Base-by-base conservation (phyloP, 2,329 filamentous ascomycete genomes). In the Fusarium zealandicum region DNA sequence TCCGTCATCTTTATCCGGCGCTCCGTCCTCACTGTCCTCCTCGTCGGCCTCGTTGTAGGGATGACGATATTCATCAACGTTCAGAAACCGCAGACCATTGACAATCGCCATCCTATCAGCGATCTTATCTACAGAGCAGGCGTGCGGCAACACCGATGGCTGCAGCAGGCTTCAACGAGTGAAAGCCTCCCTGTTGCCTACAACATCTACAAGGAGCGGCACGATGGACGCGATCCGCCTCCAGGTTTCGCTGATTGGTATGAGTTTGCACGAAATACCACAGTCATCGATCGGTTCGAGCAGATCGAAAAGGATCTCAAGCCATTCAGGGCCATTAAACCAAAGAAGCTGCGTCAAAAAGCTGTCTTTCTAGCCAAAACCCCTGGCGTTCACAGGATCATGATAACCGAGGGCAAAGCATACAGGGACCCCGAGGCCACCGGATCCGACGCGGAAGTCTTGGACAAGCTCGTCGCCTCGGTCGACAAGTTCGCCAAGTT, bases 191-290 rank as follows among this genome's bases (percentile, higher is more conserved):
- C 71, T 1, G 70, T 79, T 8, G 82, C 82, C 0, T 75, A 79
- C 4, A 66, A 70, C 5, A 75, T 81, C 48, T 85, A 85, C 63
- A 74, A 75, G 40, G 76, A 82, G 40, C 76, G 79, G 5, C 77
- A 85, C 53, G 64, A 89, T 64, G 84, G 85, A 12, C 83, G 91
- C 54, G 77, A 85, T 22, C 92, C 92, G 13, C 92, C 92, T 10
- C 90, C 88, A 1, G 83, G 89, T 53, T 96, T 96, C 65, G 89
- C 92, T 65, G 86, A 87, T 61, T 96, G 92, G 92, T 96, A 88
- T 69, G 81, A 88, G 16, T 92, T 90, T 67, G 90, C 92, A 5
- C 83, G 82, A 57, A 78, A 82, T n/a, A 89, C 92, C 0, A 78
- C 84, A 45, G 78, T 96, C 44, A 85, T 95, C 48, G 92, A 96